A percentile compares a stretch with the other conserved stretches of the same genome.
Evolutionary conservation across 169 alveolate species (phyloP).

Genomic region (Eimeria acervulina): DNA sequence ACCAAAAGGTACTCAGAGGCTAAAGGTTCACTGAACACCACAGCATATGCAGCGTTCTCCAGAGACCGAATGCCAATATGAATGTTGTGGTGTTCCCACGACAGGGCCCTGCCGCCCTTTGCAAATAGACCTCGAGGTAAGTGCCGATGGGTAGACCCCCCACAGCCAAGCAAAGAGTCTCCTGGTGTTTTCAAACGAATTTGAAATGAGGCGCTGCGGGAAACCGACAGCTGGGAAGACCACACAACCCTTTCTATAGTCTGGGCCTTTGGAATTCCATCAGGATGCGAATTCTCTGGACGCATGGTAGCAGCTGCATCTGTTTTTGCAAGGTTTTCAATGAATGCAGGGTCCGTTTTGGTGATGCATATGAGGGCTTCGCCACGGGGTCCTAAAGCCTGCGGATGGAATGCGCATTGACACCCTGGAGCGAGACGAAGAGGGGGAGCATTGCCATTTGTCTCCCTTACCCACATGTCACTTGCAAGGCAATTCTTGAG

Average conservation of each 20-base stretch:
- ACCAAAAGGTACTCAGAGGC: slow-evolving; percentile 68
- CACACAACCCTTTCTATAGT: slow-evolving; percentile 35
- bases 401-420: slow-evolving; percentile 76
- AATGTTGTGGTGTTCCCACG: slow-evolving; percentile 60
- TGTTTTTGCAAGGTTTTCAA: slow-evolving; percentile 2
- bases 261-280: slow-evolving; percentile 31
- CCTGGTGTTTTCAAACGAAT: slow-evolving; percentile 49
- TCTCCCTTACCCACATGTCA: slow-evolving; percentile 75
- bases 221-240: slow-evolving; percentile 64
- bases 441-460: slow-evolving; percentile 47
- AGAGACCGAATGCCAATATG: slow-evolving; percentile 69
- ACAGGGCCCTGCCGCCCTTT: slow-evolving; percentile 31
- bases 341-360: slow-evolving; percentile 56
- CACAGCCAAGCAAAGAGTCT: neutral
- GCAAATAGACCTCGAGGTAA: neutral
- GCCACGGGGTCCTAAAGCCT: slow-evolving; percentile 70
- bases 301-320: neutral
- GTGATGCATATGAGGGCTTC: slow-evolving; percentile 75
- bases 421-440: slow-evolving; percentile 59
- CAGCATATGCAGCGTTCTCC: slow-evolving; percentile 74
- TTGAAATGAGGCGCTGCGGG: slow-evolving; percentile 70
- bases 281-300: neutral
- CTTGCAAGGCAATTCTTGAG: slow-evolving; percentile 44
- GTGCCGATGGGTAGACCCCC: neutral
- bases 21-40: slow-evolving; percentile 45